A percentile compares a stretch with the other conserved stretches of the same genome.
These are phyloP conservation scores for Candida ulmi DNA, from an alignment of 805 yeast genomes.

Conservation along the genomic window DNA sequence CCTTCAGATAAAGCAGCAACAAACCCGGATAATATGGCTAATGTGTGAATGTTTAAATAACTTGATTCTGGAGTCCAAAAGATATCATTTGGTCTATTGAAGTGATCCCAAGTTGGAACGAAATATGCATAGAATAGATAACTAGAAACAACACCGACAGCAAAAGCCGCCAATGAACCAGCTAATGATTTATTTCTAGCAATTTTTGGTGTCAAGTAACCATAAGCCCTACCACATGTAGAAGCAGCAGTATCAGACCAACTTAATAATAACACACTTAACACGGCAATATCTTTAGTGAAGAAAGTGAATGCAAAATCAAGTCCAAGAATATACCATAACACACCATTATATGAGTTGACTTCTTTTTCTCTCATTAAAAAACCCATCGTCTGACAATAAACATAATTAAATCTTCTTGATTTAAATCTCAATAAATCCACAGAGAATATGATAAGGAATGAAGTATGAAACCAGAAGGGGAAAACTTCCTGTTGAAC, in stretches of 20 bases:
- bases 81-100: constrained; percentile 51
- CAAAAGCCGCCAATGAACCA: constrained; percentile 84
- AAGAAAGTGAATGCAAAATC: constrained; percentile 61
- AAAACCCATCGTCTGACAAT: constrained; percentile 68
- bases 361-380: constrained; percentile 83
- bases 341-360: constrained; percentile 70
- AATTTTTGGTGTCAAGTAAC: constrained; percentile 76
- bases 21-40: constrained; percentile 64
- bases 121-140: constrained; percentile 67
- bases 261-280: constrained; percentile 74
- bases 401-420: constrained; percentile 55
- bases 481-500: constrained; percentile 51
- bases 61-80: constrained; percentile 64
- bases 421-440: constrained; percentile 65
- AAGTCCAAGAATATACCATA: constrained; percentile 82
- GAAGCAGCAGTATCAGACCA: constrained; percentile 99
- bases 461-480: constrained; percentile 49
- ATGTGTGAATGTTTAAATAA: constrained; percentile 41
- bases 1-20: constrained; percentile 87
- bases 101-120: constrained; percentile 54
- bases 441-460: constrained; percentile 49
- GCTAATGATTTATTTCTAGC: constrained; percentile 77
- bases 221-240: constrained; percentile 82
- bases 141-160: constrained; percentile 63
- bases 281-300: constrained; percentile 75